Evolutionary conservation across 2,329 filamentous ascomycete species (phyloP).

Genomic region (Calonectria crousiana): DNA sequence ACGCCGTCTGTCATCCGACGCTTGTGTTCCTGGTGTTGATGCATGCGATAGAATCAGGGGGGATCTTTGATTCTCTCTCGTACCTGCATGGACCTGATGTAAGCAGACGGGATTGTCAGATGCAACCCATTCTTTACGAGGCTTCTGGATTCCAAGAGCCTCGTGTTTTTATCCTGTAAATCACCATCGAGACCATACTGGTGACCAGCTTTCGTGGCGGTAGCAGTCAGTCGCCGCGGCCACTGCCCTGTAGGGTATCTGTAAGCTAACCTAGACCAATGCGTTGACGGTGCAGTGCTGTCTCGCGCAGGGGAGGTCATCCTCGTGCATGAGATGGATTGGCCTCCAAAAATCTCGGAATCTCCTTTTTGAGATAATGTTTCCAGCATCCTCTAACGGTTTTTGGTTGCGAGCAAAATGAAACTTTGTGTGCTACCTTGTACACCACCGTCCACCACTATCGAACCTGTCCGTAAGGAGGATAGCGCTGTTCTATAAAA

Average conservation of each 20-base stretch:
- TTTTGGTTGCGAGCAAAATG: background rate
- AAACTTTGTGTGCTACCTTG: background rate
- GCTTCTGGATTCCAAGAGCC: background rate
- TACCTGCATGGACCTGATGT: background rate
- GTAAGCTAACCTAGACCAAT: background rate
- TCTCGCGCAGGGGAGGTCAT: background rate
- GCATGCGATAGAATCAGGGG: background rate
- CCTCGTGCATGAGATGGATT: background rate
- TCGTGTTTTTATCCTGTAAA: background rate
- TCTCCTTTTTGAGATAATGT: background rate
- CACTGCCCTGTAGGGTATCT: background rate
- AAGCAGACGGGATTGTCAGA: background rate
- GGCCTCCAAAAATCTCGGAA: background rate
- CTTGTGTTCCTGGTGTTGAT: background rate
- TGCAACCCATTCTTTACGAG: background rate
- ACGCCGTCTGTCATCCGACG: background rate
- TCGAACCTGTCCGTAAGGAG: background rate
- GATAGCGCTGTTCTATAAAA: background rate
- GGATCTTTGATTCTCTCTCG: background rate
- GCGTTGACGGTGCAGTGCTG: background rate
- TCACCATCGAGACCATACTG: background rate
- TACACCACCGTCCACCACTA: background rate
- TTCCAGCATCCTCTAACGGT: background rate
- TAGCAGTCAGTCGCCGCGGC: background rate
- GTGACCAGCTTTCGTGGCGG: background rate